Evolutionary conservation across 1,284 basidiomycete species (phyloP), one percentile per base, ranked within the genome.

Genomic region (Grifola frondosa): DNA sequence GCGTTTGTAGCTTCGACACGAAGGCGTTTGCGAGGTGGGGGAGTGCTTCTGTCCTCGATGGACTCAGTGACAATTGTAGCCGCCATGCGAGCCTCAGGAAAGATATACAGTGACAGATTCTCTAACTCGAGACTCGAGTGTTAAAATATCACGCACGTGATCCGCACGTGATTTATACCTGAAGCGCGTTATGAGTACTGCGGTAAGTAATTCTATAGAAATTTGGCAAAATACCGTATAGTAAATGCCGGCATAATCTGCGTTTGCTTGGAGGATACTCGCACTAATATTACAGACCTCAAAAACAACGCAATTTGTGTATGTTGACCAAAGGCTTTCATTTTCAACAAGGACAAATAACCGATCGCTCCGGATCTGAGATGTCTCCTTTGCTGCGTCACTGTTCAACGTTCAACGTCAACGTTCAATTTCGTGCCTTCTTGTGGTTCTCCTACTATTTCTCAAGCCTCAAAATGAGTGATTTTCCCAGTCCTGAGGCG

Each of bases 1-100:
- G 55, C 39, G 56, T 61, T 38, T 51, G 61, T 8, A 42, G 61
- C 17, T 7, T 61, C 59, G 3, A 58, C 49, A 29, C 66, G 57
- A n/a, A 53, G 50, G 17, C 62, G 60, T 53, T 68, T 67, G 16
- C 59, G 58, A 20, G 65, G 65, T 15, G 63, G 66, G 2, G 42
- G 49, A 23, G 33, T 47, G 41, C 34, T 26, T 22, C 44, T 53
- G 9, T 56, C 57, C 24, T 52, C 52, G 10, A 23, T 36, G 5
- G 49, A 35, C 15, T 50, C 52, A 17, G 42, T 25, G 23, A 53
- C 49, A 17, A 48, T 36, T 15, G 48, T 50, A 4, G 57, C 57
- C 8, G 58, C 61, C 63, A 63, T 63, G 11, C 9, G n/a, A 16
- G 6, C 34, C 11, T 21, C 21, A 5, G 30, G 5, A 2, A 30